These are phyloP conservation scores for Mimosa bimucronata DNA, from an alignment of 306 rosid genomes.

Conservation along the genomic window DNA sequence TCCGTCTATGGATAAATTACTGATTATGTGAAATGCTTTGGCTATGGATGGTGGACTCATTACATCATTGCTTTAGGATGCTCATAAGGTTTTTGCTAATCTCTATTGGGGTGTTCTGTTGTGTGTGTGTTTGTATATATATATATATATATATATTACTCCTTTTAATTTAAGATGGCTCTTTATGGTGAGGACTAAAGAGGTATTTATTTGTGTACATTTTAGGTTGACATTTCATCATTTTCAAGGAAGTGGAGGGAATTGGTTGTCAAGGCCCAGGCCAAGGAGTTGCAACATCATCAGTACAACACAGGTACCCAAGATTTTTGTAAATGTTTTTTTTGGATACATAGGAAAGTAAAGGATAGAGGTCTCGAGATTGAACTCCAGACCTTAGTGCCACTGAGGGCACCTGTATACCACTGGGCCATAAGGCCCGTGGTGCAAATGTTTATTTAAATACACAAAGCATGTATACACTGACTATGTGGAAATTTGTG, in stretches of 20 bases:
- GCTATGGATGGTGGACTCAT: conserved; percentile 89
- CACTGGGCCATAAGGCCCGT: too few relatives aligned
- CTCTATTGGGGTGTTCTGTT: conserved; percentile 5
- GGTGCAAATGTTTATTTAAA: not conserved
- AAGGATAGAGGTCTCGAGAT: too few relatives aligned
- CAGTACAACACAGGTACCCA: conserved; percentile 74
- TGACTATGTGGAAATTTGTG: not conserved
- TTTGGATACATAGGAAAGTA: too few relatives aligned
- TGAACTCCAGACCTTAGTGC: too few relatives aligned
- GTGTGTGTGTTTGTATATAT: too few relatives aligned
- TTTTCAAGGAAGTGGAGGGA: conserved; percentile 96
- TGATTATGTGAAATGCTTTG: too few relatives aligned
- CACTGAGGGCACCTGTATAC: too few relatives aligned
- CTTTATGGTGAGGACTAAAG: not conserved
- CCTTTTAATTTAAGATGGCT: conserved; percentile 16
- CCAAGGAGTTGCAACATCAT: conserved; percentile 92
- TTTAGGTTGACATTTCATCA: conserved; percentile 79
- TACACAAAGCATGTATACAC: not conserved
- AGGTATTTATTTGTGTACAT: conserved; percentile 32
- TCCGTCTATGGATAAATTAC: conserved; percentile 80
- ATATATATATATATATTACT: too few relatives aligned
- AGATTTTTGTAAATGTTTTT: not conserved
- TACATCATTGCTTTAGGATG: conserved; percentile 90
- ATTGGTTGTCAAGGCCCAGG: conserved; percentile 89
- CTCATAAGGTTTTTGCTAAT: conserved; percentile 71